Evolutionary conservation across 176 grass and related monocot genomes (phyloP).

Genomic region (Oryza coarctata): DNA sequence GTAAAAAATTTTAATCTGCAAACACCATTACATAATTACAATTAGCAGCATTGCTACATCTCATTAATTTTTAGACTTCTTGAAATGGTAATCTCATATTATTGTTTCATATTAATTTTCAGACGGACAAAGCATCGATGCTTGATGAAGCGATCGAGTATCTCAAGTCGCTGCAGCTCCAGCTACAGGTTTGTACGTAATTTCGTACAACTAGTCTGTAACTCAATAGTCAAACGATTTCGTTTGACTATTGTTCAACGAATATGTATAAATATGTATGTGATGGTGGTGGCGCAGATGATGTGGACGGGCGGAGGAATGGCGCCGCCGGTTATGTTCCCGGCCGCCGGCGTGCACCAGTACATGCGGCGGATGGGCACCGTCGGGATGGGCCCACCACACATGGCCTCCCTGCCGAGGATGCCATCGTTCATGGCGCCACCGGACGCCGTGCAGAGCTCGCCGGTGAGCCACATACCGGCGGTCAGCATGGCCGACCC

Average conservation of each 20-base stretch:
- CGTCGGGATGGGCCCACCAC: constrained; percentile 42
- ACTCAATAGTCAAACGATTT: too few species aligned
- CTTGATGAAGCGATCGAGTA: constrained; percentile 91
- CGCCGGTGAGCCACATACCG: constrained; percentile 38
- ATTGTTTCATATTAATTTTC: not conserved
- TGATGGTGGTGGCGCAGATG: constrained; percentile 39
- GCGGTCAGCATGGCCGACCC: constrained; percentile 32
- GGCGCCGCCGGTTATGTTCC: constrained; percentile 64
- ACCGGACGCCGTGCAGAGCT: constrained; percentile 9
- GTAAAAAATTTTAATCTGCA: constrained; percentile 21
- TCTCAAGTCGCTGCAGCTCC: constrained; percentile 82
- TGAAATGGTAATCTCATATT: not conserved
- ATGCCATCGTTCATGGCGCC: constrained; percentile 45
- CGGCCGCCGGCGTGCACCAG: constrained; percentile 47
- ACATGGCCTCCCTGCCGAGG: constrained; percentile 33
- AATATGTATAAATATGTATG: not conserved
- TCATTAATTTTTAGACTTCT: not conserved
- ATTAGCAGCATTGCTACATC: not conserved
- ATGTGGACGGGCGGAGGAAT: constrained; percentile 80
- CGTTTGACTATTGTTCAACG: too few species aligned
- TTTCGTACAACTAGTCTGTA: not conserved
- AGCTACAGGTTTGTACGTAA: constrained; percentile 51
- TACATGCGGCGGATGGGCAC: constrained; percentile 56
- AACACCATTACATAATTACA: not conserved
- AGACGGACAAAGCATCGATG: constrained; percentile 92